Evolutionary conservation across 2,329 filamentous ascomycete species (phyloP), one percentile per base, ranked within the genome.

Genomic region (Fusarium sp.): DNA sequence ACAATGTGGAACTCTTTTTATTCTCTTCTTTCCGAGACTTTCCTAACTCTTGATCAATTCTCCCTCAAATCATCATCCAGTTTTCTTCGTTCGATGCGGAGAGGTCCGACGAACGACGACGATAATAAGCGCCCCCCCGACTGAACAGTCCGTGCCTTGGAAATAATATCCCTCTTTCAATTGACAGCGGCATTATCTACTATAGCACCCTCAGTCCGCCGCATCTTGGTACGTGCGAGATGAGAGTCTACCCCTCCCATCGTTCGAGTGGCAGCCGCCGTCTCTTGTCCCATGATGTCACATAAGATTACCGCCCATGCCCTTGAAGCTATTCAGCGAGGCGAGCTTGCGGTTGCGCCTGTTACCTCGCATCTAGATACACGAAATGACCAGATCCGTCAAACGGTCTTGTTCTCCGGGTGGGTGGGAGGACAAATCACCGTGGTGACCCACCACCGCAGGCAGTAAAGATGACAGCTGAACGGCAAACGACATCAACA

Each of bases 201-300:
- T 23, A 61, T 46, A 57, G 53, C 58, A 31, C 20, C 13, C n/a
- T 14, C 13, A 9, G 9, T 7, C 20, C n/a, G 18, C 20, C 20
- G 13, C 18, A 23, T 44, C 40, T 14, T 29, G 14, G 54, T 54
- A 55, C 70, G 58, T 62, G 60, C 51, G 27, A 51, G 55, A 64
- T 70, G 44, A 53, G 46, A 46, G 42, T 46, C 13, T 46, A 58
- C 61, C 58, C 57, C 64, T 58, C 50, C 53, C n/a, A 70, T 65
- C 62, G 53, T 64, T 62, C 58, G 63, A 66, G 65, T 58, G 44
- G 65, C 58, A 57, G 36, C 23, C 34, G 25, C 50, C 36, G 36
- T 34, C 31, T 38, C n/a, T 44, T 29, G n/a, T 36, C 14, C 27
- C 29, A 65, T 70, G 60, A 73, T 69, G 60, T 69, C 68, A 73